Evolutionary conservation across 805 yeast genomes (phyloP).

Genomic region (Kuraishia borneana): DNA sequence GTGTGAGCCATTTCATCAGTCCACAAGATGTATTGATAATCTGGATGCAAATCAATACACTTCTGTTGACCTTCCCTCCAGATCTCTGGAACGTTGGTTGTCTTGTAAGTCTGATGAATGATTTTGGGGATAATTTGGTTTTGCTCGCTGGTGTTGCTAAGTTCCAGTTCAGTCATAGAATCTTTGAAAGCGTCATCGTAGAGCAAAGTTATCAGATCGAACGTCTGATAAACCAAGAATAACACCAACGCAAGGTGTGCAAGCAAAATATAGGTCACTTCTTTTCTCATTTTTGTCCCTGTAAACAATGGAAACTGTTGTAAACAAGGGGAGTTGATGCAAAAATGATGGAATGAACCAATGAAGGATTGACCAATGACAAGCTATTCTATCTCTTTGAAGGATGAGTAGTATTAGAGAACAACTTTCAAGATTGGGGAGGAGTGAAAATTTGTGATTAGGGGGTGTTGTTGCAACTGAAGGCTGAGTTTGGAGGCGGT

Average conservation of each 20-base stretch:
- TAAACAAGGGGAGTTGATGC: no score
- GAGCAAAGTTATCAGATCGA: conserved; percentile 64
- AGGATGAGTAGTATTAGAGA: no score
- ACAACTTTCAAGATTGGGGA: no score
- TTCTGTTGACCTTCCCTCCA: conserved; percentile 75
- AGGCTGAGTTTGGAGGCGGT: no score
- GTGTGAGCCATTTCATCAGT: conserved; percentile 76
- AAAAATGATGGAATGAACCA: no score
- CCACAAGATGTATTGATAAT: conserved; percentile 82
- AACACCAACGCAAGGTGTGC: conserved; percentile 45
- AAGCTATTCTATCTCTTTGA: no score
- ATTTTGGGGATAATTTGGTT: conserved; percentile 72
- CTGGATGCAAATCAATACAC: conserved; percentile 74
- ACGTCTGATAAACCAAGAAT: conserved; percentile 48
- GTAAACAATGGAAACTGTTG: no score
- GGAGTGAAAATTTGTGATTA: no score
- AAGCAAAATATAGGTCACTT: conserved; percentile 47
- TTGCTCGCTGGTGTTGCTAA: conserved; percentile 40
- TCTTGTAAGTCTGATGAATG: conserved; percentile 89
- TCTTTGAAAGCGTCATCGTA: conserved; percentile 61
- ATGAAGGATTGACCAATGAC: no score
- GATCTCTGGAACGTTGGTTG: conserved; percentile 61
- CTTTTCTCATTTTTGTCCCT: conserved; percentile 72
- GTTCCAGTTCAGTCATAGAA: conserved; percentile 50
- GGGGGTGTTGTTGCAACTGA: no score